These are phyloP conservation scores for Mycena vitilis DNA, from an alignment of 768 basidiomycete genomes.

Conservation along the genomic window DNA sequence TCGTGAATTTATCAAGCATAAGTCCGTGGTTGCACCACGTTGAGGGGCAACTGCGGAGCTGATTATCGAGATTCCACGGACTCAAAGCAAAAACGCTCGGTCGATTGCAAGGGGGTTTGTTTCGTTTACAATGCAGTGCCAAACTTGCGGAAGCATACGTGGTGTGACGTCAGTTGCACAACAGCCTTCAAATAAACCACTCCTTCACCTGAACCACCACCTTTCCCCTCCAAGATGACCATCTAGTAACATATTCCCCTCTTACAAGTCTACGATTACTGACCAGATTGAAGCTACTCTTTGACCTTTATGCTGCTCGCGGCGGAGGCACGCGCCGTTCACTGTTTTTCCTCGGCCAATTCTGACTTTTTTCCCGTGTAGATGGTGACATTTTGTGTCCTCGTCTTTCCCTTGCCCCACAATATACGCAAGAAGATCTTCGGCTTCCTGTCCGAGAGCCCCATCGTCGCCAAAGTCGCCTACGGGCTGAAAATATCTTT, in stretches of 20 bases:
- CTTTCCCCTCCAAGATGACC: slow-evolving; percentile 50
- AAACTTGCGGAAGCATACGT: slow-evolving; percentile 25
- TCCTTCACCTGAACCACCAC: slow-evolving; percentile 35
- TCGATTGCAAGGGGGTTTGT: slow-evolving; percentile 44
- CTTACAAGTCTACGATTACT: slow-evolving; percentile 13
- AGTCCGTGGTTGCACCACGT: too few species aligned
- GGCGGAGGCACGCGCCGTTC: slow-evolving; percentile 62
- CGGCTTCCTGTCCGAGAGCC: slow-evolving; percentile 74
- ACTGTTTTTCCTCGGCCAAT: background rate
- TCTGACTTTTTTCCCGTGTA: slow-evolving; percentile 38
- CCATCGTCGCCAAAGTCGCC: slow-evolving; percentile 83
- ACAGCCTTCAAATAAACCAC: background rate
- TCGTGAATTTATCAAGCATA: too few species aligned
- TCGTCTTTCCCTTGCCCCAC: slow-evolving; percentile 90
- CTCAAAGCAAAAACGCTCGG: too few species aligned
- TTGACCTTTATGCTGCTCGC: slow-evolving; percentile 86
- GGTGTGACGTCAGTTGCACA: slow-evolving; percentile 37
- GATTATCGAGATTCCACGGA: too few species aligned
- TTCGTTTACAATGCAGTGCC: slow-evolving; percentile 23
- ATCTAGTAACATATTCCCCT: slow-evolving; percentile 53
- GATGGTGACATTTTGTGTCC: slow-evolving; percentile 87
- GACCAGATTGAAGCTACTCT: slow-evolving; percentile 64
- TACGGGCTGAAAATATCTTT: slow-evolving; percentile 95
- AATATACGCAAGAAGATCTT: slow-evolving; percentile 77
- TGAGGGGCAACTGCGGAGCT: too few species aligned